Evolutionary conservation across 2,329 filamentous ascomycete species (phyloP).

Genomic region (Geoglossum cookeanum): DNA sequence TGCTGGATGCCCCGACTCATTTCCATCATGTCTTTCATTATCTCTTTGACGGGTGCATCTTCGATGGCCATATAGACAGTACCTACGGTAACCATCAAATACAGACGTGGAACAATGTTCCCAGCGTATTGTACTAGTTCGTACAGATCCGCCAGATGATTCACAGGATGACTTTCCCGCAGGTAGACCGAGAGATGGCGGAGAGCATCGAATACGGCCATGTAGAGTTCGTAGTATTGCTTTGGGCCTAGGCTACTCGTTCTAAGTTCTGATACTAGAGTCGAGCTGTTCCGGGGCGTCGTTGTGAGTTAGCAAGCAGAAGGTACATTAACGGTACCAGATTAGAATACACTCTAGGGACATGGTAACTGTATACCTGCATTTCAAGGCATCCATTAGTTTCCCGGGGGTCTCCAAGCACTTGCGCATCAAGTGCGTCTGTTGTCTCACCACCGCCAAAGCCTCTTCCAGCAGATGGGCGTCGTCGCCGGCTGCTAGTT

Average conservation of each 20-base stretch:
- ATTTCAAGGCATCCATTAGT: constrained; percentile 98
- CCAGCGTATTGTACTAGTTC: constrained; percentile 96
- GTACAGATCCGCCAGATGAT: constrained; percentile 94
- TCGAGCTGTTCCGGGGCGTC: constrained; percentile 38
- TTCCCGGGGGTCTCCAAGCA: constrained; percentile 94
- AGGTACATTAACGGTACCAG: constrained; percentile 5
- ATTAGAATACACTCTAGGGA: neutral
- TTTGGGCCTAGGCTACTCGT: constrained; percentile 96
- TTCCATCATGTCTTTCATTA: constrained; percentile 99
- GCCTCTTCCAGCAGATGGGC: constrained; percentile 94
- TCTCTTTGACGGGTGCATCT: constrained; percentile 95
- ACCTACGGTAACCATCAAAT: constrained; percentile 97
- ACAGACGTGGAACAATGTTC: constrained; percentile 89
- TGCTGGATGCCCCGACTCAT: constrained; percentile 98
- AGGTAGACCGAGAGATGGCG: constrained; percentile 93
- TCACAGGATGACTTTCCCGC: constrained; percentile 90
- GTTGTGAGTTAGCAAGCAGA: constrained; percentile 11
- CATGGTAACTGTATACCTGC: constrained; percentile 51
- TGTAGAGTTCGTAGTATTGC: constrained; percentile 99
- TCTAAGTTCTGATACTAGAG: constrained; percentile 91
- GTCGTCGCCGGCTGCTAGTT: constrained; percentile 29
- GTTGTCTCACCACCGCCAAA: constrained; percentile 85
- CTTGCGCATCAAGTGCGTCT: constrained; percentile 92
- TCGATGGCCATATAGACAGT: constrained; percentile 98
- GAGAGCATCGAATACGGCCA: constrained; percentile 95